These are phyloP conservation scores for Pleodorina starrii DNA, from an alignment of 139 green algal genomes.

Conservation along the genomic window DNA sequence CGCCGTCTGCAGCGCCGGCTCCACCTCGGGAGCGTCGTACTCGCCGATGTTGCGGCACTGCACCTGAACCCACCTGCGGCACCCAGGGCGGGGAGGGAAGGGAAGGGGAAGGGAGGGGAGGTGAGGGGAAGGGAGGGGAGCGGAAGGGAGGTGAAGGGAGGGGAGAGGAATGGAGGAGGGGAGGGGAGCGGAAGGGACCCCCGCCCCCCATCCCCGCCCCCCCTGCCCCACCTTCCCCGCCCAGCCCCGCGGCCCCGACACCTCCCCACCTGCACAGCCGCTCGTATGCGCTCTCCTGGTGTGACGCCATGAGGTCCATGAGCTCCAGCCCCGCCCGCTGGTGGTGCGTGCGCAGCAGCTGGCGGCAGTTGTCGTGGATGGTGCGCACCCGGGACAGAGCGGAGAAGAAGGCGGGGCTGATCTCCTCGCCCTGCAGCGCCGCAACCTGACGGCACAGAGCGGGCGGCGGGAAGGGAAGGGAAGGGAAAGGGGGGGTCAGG, in stretches of 20 bases:
- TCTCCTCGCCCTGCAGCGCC: slow-evolving; percentile 72
- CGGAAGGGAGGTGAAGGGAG: not conserved
- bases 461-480: no score
- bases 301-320: slow-evolving; percentile 95
- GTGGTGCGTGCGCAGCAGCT: slow-evolving; percentile 89
- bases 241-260: no score
- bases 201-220: not conserved
- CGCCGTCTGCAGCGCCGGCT: slow-evolving; percentile 83
- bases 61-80: slow-evolving; percentile 92
- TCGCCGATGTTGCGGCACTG: slow-evolving; percentile 92
- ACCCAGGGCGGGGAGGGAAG: not conserved
- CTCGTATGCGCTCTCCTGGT: slow-evolving; percentile 97
- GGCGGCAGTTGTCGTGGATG: slow-evolving; percentile 96
- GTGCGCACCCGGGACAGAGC: slow-evolving; percentile 88
- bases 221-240: not conserved
- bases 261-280: slow-evolving; percentile 89
- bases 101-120: not conserved
- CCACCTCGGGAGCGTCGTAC: slow-evolving; percentile 90
- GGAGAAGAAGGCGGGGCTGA: slow-evolving; percentile 90
- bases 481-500: no score
- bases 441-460: slow-evolving; percentile 59
- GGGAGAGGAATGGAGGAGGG: not conserved
- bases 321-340: slow-evolving; percentile 97
- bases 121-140: not conserved
- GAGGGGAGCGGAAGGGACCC: not conserved